These are phyloP conservation scores for Mucor ambiguus DNA, from an alignment of 371 early-diverging fungal genomes.

Conservation along the genomic window DNA sequence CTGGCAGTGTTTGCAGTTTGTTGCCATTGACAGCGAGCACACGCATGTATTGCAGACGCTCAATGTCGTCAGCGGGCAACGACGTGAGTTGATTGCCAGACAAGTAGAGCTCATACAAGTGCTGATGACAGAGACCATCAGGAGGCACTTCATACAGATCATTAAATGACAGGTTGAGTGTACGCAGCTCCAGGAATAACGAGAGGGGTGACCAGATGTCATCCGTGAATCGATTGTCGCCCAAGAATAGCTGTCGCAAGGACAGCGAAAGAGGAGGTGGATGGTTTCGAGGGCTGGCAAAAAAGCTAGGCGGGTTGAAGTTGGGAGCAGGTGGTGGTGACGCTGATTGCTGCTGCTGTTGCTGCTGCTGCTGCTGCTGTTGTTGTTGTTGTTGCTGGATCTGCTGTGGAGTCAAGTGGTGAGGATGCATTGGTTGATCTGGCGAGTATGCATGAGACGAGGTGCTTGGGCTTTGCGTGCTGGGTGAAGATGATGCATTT, in stretches of 20 bases:
- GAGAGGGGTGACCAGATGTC: slow-evolving; percentile 79
- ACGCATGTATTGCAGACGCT: slow-evolving; percentile 66
- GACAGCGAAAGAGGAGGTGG: slow-evolving; percentile 67
- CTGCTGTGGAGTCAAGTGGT: slow-evolving; percentile 14
- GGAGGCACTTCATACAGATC: slow-evolving; percentile 76
- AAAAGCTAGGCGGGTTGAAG: slow-evolving; percentile 54
- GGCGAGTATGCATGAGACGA: neutral
- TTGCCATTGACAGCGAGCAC: slow-evolving; percentile 88
- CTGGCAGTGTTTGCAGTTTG: slow-evolving; percentile 85
- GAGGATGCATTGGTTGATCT: slow-evolving; percentile 9
- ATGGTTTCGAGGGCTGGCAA: slow-evolving; percentile 52
- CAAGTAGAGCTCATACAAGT: slow-evolving; percentile 75
- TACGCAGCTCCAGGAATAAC: slow-evolving; percentile 69
- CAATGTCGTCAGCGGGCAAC: slow-evolving; percentile 87
- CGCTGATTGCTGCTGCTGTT: slow-evolving; percentile 33
- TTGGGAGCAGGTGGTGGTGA: slow-evolving; percentile 26
- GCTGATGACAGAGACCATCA: slow-evolving; percentile 51
- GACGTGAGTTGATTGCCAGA: slow-evolving; percentile 88
- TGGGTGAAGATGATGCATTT: neutral
- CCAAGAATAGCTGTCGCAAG: slow-evolving; percentile 68
- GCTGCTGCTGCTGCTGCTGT: slow-evolving; percentile 29
- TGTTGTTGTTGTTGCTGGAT: slow-evolving; percentile 52
- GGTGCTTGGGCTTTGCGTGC: too few relatives aligned
- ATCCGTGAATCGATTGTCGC: slow-evolving; percentile 84
- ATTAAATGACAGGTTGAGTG: slow-evolving; percentile 85